These are phyloP conservation scores for Paramyrothecium roridum DNA, from an alignment of 2,329 filamentous ascomycete species.

Conservation along the genomic window DNA sequence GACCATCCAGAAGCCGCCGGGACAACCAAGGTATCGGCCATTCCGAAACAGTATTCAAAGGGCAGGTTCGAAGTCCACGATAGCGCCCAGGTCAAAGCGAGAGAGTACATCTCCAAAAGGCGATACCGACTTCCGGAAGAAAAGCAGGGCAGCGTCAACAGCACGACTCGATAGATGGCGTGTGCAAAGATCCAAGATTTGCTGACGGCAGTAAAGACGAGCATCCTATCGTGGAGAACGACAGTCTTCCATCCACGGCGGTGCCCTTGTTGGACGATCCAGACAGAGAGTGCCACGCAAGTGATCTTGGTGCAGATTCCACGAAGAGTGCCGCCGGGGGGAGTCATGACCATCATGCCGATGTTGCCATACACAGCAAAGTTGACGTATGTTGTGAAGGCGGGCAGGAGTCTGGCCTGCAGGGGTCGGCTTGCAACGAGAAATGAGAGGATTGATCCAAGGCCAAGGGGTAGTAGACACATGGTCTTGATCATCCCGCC, in stretches of 20 bases:
- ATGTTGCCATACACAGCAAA: slow-evolving; percentile 4
- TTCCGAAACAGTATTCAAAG: slow-evolving; percentile 8
- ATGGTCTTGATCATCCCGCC: not conserved
- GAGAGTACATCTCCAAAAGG: slow-evolving; percentile 5
- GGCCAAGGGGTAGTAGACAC: slow-evolving; percentile 4
- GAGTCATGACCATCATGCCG: slow-evolving; percentile 3
- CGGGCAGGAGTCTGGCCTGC: slow-evolving; percentile 1
- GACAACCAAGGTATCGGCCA: slow-evolving; percentile 6
- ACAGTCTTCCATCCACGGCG: slow-evolving; percentile 1
- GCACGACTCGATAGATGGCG: slow-evolving; percentile 6
- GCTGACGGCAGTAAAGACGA: slow-evolving; percentile 7
- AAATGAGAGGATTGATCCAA: slow-evolving; percentile 4
- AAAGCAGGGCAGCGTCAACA: slow-evolving; percentile 6
- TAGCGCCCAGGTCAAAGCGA: slow-evolving; percentile 2
- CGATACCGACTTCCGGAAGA: slow-evolving; percentile 3
- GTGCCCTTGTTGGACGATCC: slow-evolving; percentile 4
- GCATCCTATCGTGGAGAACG: slow-evolving; percentile 3
- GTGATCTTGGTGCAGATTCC: slow-evolving; percentile 3
- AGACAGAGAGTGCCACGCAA: slow-evolving; percentile 2
- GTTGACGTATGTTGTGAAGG: slow-evolving; percentile 6
- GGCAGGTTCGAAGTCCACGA: slow-evolving; percentile 1
- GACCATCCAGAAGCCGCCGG: slow-evolving; percentile 6
- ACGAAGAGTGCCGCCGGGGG: slow-evolving; percentile 4
- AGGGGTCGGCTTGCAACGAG: not conserved
- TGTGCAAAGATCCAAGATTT: slow-evolving; percentile 6